These are phyloP conservation scores for Arxiozyma bovina DNA, from an alignment of 1,139 yeast species.

Conservation along the genomic window DNA sequence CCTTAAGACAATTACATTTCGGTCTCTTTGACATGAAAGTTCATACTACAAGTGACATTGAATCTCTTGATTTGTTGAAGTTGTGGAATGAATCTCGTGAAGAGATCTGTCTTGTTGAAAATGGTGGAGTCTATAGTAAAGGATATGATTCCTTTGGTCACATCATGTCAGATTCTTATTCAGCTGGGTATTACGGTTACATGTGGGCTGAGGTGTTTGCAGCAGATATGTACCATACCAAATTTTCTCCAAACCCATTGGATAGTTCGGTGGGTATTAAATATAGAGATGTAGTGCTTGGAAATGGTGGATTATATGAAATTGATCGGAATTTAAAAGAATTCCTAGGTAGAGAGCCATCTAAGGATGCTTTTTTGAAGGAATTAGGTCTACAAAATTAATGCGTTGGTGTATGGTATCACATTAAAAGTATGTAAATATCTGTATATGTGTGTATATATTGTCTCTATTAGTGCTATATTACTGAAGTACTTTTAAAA, in stretches of 20 bases:
- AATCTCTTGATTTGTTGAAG: constrained; percentile 40
- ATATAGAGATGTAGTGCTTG: constrained; percentile 62
- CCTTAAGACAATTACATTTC: constrained; percentile 68
- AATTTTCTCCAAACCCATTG: constrained; percentile 61
- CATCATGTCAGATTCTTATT: constrained; percentile 69
- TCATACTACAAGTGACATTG: constrained; percentile 43
- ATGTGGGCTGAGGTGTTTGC: constrained; percentile 82
- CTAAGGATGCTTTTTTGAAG: constrained; percentile 56
- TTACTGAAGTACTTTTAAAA: background rate
- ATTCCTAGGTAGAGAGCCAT: constrained; percentile 69
- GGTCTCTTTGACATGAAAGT: constrained; percentile 68
- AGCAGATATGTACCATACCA: constrained; percentile 69
- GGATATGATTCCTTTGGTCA: constrained; percentile 79
- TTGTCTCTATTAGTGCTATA: background rate
- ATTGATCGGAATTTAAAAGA: constrained; percentile 56
- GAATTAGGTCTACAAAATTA: constrained; percentile 41
- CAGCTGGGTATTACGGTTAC: constrained; percentile 81
- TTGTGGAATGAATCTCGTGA: constrained; percentile 60
- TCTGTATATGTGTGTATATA: background rate
- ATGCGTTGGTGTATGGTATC: background rate
- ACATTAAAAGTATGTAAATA: background rate
- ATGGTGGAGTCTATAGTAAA: constrained; percentile 46
- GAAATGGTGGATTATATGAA: constrained; percentile 66
- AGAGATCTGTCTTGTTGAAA: constrained; percentile 48
- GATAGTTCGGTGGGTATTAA: constrained; percentile 50